phyloP scores from a whole-genome alignment of 116 monocot genomes.

The Dioscorea cayenensis region DNA sequence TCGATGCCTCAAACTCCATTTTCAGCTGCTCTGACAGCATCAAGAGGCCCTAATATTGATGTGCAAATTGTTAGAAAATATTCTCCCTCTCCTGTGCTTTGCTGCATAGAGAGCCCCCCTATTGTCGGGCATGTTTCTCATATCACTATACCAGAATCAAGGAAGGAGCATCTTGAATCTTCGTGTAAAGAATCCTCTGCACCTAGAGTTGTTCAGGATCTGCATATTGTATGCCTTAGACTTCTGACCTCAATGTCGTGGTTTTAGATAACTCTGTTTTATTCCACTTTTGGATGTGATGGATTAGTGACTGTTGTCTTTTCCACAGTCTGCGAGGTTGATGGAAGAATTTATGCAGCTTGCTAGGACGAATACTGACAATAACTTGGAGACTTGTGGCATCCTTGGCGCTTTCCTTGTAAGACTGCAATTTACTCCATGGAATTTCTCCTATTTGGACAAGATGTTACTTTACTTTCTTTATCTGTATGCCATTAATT shows the following conservation, averaged over 20 bases:
- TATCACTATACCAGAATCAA: slow-evolving; percentile 34
- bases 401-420: slow-evolving; percentile 89
- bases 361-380: slow-evolving; percentile 76
- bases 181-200: slow-evolving; percentile 25
- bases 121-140: slow-evolving; percentile 57
- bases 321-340: slow-evolving; percentile 63
- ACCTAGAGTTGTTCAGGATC: slow-evolving; percentile 41
- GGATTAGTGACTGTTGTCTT: neutral
- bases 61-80: slow-evolving; percentile 41
- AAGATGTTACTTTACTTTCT: neutral
- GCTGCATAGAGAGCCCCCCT: slow-evolving; percentile 51
- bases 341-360: slow-evolving; percentile 93
- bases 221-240: slow-evolving; percentile 73
- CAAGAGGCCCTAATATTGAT: slow-evolving; percentile 13
- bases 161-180: slow-evolving; percentile 21
- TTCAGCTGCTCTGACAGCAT: slow-evolving; percentile 2
- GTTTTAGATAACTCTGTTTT: neutral
- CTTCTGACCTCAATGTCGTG: no score
- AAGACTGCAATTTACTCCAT: slow-evolving; percentile 22
- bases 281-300: neutral
- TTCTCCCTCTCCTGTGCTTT: slow-evolving; percentile 50
- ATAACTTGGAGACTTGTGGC: slow-evolving; percentile 88
- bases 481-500: neutral
- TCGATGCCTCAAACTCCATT: slow-evolving; percentile 1
- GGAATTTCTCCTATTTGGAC: neutral